Base-by-base conservation (phyloP, 2,329 filamentous ascomycete species). In the Diaporthe sp. region DNA sequence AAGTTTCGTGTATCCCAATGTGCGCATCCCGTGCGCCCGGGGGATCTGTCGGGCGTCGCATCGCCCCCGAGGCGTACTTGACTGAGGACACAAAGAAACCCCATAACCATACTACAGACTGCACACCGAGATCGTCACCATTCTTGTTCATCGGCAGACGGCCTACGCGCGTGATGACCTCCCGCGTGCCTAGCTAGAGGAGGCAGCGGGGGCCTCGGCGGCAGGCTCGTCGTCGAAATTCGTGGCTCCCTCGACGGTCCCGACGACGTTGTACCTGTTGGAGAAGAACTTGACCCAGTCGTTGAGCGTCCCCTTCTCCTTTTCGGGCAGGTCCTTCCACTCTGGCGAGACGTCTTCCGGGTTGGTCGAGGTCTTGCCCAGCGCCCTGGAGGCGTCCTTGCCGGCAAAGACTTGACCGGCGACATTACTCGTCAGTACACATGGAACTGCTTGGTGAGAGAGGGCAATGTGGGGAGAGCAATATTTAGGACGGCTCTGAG, bases 271-370 rank as follows among this genome's bases (percentile, higher is more conserved):
- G 87, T 99, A 99, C 75, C 97, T 90, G 88, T 98, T 99, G 79
- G 94, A 95, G 85, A 99, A 99, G 86, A 98, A 99, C 2, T 94
- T 98, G 78, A 93, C 92, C 97, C 97, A 99, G 84, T 99, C 97
- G 72, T 96, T 90, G 77, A 99, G 86, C 4, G 94, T 93, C 37
- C 91, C 91, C 87, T 97, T 95, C 84, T 98, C 93, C 85, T 97
- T 95, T 31, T 98, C 95, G 20, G 89, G 88, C 71, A 99, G 87
- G 81, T 95, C 94, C 75, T 93, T 88, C 94, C 95, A 98, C 70
- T 98, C 93, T 2, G 97, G 87, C 44, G 87, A 87, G 78, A 95
- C 96, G 79, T 98, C 96, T 81, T 97, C 95, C 7, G 90, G 85
- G 84, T 98, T 97, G 68, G 96, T 92, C 10, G 95, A 98, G 1